Evolutionary conservation across 768 basidiomycete genomes (phyloP).

Genomic region (Pholiota microspora): DNA sequence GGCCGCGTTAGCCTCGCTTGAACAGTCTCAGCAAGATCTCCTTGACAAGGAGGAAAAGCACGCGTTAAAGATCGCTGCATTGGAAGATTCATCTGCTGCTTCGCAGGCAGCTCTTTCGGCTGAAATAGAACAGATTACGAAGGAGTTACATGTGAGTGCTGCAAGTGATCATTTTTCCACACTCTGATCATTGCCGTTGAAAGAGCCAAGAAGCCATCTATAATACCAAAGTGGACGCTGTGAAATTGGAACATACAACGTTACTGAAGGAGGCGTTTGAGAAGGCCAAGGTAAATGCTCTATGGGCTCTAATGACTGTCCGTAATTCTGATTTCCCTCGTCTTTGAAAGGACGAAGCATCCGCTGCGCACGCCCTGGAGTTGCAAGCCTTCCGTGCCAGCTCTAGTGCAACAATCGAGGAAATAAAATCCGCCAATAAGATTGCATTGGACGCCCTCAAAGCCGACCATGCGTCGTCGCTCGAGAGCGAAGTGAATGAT

Average conservation of each 20-base stretch:
- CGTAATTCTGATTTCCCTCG: neutral
- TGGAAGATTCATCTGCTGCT: slow-evolving; percentile 46
- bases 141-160: slow-evolving; percentile 62
- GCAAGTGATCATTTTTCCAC: neutral
- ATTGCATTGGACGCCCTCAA: slow-evolving; percentile 59
- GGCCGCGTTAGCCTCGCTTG: slow-evolving; percentile 42
- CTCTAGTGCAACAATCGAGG: slow-evolving; percentile 64
- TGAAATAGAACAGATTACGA: slow-evolving; percentile 52
- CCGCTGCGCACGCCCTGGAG: slow-evolving; percentile 63
- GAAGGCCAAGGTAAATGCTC: slow-evolving; percentile 67
- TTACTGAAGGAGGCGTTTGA: slow-evolving; percentile 71
- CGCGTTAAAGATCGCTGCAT: slow-evolving; percentile 46
- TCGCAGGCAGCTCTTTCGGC: slow-evolving; percentile 52
- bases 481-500: slow-evolving; percentile 53
- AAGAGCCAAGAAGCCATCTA: slow-evolving; percentile 74
- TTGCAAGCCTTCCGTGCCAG: slow-evolving; percentile 67
- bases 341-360: slow-evolving; percentile 65
- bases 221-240: slow-evolving; percentile 58
- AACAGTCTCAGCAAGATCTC: slow-evolving; percentile 44
- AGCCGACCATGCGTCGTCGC: slow-evolving; percentile 57
- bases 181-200: slow-evolving; percentile 6
- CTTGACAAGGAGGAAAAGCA: slow-evolving; percentile 47
- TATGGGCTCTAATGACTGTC: neutral
- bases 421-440: slow-evolving; percentile 63
- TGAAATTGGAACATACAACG: slow-evolving; percentile 62